A percentile compares a stretch with the other conserved stretches of the same genome.
These are phyloP conservation scores for Termitomyces sp. DNA, from an alignment of 768 basidiomycete species.

Conservation along the genomic window DNA sequence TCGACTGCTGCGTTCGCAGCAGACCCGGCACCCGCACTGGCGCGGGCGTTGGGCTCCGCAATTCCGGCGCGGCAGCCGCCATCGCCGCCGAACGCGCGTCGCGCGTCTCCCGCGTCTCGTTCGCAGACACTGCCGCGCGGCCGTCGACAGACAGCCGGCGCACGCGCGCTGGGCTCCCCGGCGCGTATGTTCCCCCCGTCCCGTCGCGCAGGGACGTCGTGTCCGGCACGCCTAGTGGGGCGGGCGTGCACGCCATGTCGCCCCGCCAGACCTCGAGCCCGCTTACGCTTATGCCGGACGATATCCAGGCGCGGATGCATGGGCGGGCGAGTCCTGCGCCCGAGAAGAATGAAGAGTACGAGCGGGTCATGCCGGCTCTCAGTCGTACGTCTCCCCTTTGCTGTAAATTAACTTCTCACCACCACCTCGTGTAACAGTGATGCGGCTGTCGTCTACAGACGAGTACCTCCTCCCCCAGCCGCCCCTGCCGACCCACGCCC, in stretches of 20 bases:
- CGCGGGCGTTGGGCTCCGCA: constrained; percentile 45
- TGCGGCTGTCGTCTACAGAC: constrained; percentile 43
- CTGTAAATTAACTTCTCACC: constrained; percentile 4
- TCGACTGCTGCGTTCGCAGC: constrained; percentile 29
- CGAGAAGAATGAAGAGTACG: constrained; percentile 27
- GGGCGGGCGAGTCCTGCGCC: constrained; percentile 12
- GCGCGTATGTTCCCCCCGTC: constrained; percentile 35
- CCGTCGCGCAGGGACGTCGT: constrained; percentile 7
- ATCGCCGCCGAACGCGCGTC: constrained; percentile 33
- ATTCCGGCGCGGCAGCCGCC: constrained; percentile 28
- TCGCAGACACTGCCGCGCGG: constrained; percentile 44
- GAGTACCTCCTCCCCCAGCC: constrained; percentile 27
- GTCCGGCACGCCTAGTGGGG: background rate
- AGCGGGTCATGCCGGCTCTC: constrained; percentile 66
- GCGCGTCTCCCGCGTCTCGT: constrained; percentile 58
- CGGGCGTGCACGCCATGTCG: constrained; percentile 16
- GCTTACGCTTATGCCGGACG: constrained; percentile 48
- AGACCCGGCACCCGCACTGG: too few relatives aligned
- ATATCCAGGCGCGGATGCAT: constrained; percentile 50
- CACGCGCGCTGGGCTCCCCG: constrained; percentile 32
- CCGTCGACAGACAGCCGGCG: constrained; percentile 32
- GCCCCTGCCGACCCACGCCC: constrained; percentile 22
- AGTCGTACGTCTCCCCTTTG: constrained; percentile 36
- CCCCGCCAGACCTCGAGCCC: constrained; percentile 36
- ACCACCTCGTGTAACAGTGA: constrained; percentile 38